Evolutionary conservation across 371 early-diverging fungal species (phyloP).

Genomic region (Mucor circinelloides): DNA sequence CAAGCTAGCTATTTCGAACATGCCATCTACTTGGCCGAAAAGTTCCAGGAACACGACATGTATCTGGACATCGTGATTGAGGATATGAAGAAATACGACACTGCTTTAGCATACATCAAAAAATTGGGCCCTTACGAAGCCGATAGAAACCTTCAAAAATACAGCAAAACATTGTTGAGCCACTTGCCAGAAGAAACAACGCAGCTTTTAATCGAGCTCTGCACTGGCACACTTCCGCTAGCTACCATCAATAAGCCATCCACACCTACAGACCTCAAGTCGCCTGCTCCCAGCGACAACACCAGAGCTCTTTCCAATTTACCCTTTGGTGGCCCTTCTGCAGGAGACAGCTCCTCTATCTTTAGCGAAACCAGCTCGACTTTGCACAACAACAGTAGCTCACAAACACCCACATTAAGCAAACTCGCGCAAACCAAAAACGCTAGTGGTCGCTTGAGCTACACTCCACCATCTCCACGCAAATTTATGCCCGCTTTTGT

Average conservation of each 20-base stretch:
- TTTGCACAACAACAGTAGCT: conserved; percentile 2
- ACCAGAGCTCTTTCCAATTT: conserved; percentile 32
- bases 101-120: conserved; percentile 72
- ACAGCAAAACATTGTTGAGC: conserved; percentile 76
- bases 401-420: not conserved
- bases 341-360: conserved; percentile 17
- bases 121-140: conserved; percentile 62
- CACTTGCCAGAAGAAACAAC: conserved; percentile 81
- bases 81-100: conserved; percentile 78
- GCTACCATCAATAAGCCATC: conserved; percentile 12
- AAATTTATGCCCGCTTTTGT: conserved; percentile 78
- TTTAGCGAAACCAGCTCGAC: conserved; percentile 15
- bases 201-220: conserved; percentile 75
- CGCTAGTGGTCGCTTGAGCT: conserved; percentile 17
- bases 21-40: conserved; percentile 84
- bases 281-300: conserved; percentile 38
- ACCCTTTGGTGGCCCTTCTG: conserved; percentile 35
- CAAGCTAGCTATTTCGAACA: conserved; percentile 88
- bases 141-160: conserved; percentile 68
- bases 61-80: conserved; percentile 81
- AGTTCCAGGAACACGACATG: conserved; percentile 80
- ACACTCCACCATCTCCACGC: conserved; percentile 57
- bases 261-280: not conserved
- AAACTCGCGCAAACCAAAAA: conserved; percentile 15
- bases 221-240: conserved; percentile 53